Evolutionary conservation across 306 rosid species (phyloP).

Genomic region (Glycyrrhiza uralensis): DNA sequence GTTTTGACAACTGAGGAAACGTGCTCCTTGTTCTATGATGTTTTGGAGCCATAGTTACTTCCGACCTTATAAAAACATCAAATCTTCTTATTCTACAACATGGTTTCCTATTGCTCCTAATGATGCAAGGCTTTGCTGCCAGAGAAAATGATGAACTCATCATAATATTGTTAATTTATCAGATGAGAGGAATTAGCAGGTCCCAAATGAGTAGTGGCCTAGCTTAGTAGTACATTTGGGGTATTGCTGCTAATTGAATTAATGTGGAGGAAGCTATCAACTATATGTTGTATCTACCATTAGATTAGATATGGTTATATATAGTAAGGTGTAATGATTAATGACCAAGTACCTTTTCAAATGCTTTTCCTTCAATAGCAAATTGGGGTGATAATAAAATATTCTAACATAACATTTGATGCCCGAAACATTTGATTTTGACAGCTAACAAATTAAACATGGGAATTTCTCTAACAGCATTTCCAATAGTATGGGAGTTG

Average conservation of each 20-base stretch:
- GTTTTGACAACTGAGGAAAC: constrained; percentile 44
- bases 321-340: neutral
- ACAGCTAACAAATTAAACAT: neutral
- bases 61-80: constrained; percentile 34
- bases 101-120: constrained; percentile 23
- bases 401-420: constrained; percentile 4
- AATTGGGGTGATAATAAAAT: neutral
- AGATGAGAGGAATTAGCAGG: neutral
- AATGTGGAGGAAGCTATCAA: constrained; percentile 9
- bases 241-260: neutral
- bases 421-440: neutral
- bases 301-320: neutral
- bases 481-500: neutral
- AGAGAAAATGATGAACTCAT: constrained; percentile 49
- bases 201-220: constrained; percentile 1
- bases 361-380: neutral
- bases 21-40: constrained; percentile 10
- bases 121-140: constrained; percentile 38
- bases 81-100: constrained; percentile 19
- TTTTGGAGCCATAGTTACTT: constrained; percentile 43
- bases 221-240: neutral
- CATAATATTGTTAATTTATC: neutral
- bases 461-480: neutral
- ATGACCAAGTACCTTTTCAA: neutral
- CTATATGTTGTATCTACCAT: neutral